Evolutionary conservation across 139 green algal genomes (phyloP).

Genomic region (Closterium sp.): DNA sequence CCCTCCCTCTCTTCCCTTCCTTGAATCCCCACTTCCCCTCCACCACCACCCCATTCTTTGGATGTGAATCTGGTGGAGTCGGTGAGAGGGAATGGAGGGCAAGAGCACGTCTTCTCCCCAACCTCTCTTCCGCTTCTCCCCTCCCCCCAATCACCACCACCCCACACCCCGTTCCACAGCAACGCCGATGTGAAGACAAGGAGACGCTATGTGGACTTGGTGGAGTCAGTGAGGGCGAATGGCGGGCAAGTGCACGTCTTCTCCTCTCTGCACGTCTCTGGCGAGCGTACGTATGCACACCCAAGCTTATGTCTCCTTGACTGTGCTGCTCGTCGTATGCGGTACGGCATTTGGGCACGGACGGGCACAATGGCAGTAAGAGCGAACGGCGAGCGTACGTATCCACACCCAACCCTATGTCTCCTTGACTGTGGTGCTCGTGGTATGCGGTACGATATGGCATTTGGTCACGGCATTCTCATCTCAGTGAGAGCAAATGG

Average conservation of each 20-base stretch:
- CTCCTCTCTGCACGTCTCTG: conserved; percentile 51
- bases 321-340: no score
- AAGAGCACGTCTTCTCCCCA: background rate
- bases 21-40: background rate
- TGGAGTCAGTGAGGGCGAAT: conserved; percentile 75
- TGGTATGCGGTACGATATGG: no score
- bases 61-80: background rate
- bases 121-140: background rate
- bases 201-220: conserved; percentile 25
- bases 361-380: no score
- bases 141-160: background rate
- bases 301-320: no score
- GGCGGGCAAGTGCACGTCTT: conserved; percentile 86
- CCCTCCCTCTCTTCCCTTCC: no score
- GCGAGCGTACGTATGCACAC: conserved; percentile 12
- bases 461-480: no score
- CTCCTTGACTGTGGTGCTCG: no score
- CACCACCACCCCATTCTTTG: background rate
- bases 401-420: no score
- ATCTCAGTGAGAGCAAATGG: conserved; percentile 59
- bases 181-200: conserved; percentile 49
- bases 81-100: background rate
- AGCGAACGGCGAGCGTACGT: no score
- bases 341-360: no score
- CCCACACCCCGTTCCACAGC: background rate